A percentile compares a stretch with the other conserved stretches of the same genome.
phyloP scores from a whole-genome alignment of 164 flowering plant genomes.

The Annona squamosa region DNA sequence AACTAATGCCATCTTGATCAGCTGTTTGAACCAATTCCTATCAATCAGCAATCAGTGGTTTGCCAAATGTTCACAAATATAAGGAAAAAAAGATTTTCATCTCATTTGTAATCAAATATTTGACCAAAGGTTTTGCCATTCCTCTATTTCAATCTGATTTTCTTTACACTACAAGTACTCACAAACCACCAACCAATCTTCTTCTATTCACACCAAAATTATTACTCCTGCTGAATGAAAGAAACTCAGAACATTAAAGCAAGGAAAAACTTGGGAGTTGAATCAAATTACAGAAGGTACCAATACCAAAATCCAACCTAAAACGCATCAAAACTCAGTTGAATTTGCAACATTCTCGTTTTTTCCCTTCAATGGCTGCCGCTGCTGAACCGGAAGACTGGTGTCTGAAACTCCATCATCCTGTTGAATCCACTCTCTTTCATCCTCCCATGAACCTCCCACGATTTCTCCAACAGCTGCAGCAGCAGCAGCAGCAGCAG shows the following conservation, averaged over 20 bases:
- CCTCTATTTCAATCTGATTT: too few relatives aligned
- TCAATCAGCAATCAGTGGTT: too few relatives aligned
- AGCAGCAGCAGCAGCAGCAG: background rate
- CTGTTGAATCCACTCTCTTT: conserved; percentile 20
- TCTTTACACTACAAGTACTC: too few relatives aligned
- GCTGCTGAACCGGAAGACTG: conserved; percentile 28
- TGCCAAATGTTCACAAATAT: too few relatives aligned
- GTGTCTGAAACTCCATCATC: conserved; percentile 24
- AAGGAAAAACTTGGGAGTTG: background rate
- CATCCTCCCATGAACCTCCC: conserved; percentile 23
- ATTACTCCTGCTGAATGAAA: too few relatives aligned
- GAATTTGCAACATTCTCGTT: conserved; percentile 32
- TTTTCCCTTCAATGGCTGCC: conserved; percentile 23
- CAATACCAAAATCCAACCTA: background rate
- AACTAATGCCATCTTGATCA: too few relatives aligned
- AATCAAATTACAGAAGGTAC: background rate
- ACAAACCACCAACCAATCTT: too few relatives aligned
- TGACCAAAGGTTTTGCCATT: too few relatives aligned
- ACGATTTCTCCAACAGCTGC: conserved; percentile 21
- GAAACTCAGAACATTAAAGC: background rate
- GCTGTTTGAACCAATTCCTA: too few relatives aligned
- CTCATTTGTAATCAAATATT: too few relatives aligned
- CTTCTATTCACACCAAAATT: too few relatives aligned
- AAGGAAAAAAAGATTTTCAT: too few relatives aligned
- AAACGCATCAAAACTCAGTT: conserved; percentile 40